Evolutionary conservation across 163 green algal genomes (phyloP), one percentile per base, ranked within the genome.

Genomic region (Chlorella variabilis): DNA sequence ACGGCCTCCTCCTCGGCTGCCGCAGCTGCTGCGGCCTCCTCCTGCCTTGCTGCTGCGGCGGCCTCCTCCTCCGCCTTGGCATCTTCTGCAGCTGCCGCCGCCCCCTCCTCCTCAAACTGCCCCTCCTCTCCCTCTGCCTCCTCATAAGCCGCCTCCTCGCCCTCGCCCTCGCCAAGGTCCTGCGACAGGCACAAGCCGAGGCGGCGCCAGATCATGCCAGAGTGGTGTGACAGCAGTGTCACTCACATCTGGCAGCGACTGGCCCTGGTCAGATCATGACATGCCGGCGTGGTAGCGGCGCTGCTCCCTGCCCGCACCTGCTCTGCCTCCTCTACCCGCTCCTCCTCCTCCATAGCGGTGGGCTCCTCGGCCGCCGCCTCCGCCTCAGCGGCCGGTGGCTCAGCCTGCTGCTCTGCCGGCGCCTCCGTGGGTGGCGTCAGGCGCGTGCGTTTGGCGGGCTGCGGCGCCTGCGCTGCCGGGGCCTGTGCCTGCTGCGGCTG

Each of bases 261-360:
- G n/a, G n/a, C n/a, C n/a, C n/a, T n/a, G n/a, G n/a, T n/a, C n/a
- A n/a, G n/a, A n/a, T n/a, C n/a, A n/a, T n/a, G n/a, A n/a, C n/a
- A n/a, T n/a, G 45, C 48, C 13, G 45, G 29, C 4, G 11, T 2
- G 68, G 18, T 5, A 63, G 45, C 45, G 45, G 45, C 45, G 11
- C 45, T 54, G 45, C 13, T 42, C 5, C n/a, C n/a, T 8, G 6
- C 29, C 45, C 38, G 6, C 75, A 63, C 54, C 54, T 68, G 13
- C 48, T 68, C 75, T 31, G 31, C 38, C 23, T n/a, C 54, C 23
- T 63, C 54, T n/a, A 33, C 54, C 20, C 23, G 18, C 54, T 63
- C 18, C 48, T 82, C 75, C 34, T 82, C 75, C 21, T n/a, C 75
- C 34, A 65, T 11, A 63, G 71, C 71, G 71, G 21, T 62, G 70